Evolutionary conservation across 352 stramenopile species (phyloP).

Genomic region (Globisporangium abappressorium): DNA sequence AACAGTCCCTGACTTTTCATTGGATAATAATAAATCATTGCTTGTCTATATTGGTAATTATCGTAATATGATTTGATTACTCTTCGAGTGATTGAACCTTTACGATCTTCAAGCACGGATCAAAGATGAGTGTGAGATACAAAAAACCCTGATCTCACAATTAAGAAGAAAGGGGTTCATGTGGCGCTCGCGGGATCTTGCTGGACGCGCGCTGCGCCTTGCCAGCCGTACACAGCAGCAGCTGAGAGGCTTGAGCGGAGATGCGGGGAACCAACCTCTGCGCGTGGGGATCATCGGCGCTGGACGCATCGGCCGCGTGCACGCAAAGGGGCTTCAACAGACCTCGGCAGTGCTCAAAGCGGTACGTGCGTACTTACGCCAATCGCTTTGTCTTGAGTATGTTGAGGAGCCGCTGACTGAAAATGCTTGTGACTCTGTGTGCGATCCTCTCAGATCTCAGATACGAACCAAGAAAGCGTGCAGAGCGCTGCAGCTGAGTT

Average conservation of each 20-base stretch:
- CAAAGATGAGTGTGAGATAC: too few species aligned
- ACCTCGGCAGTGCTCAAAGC: constrained; percentile 19
- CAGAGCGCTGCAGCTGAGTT: constrained; percentile 37
- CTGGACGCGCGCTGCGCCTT: not conserved
- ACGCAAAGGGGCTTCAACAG: constrained; percentile 39
- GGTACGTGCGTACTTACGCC: constrained; percentile 4
- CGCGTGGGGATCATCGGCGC: constrained; percentile 69
- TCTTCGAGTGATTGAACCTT: not conserved
- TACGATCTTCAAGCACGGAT: constrained; percentile 7
- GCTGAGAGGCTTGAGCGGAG: not conserved
- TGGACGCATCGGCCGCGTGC: constrained; percentile 65
- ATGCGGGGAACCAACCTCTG: constrained; percentile 15
- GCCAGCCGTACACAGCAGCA: not conserved
- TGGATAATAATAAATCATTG: not conserved
- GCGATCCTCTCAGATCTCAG: constrained; percentile 28
- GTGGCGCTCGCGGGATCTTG: not conserved
- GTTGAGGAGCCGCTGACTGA: not conserved
- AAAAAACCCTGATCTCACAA: not conserved
- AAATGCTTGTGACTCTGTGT: not conserved
- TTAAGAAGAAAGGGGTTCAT: not conserved
- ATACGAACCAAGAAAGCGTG: constrained; percentile 23
- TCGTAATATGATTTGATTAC: not conserved
- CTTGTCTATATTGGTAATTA: not conserved
- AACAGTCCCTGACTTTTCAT: not conserved
- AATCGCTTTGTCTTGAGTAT: not conserved